Evolutionary conservation across 495 filamentous ascomycete genomes (phyloP), one percentile per base, ranked within the genome.

Genomic region (Talaromyces proteolyticus): DNA sequence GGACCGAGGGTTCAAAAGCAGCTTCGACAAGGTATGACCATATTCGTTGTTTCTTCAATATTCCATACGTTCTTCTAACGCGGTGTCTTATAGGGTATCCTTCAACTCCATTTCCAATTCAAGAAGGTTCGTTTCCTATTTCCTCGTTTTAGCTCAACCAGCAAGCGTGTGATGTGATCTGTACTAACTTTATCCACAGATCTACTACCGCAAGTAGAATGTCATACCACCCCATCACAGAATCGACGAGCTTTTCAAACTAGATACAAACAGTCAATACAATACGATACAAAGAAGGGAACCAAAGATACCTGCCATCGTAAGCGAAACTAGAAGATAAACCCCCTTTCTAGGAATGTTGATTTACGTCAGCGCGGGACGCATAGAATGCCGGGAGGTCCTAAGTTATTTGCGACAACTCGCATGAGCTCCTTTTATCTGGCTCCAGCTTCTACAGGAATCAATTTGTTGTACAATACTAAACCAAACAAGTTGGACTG

Each of bases 31-130:
- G 84, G 89, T 92, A 79, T 57, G 81, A 70, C 36, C 50, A 26
- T 23, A 6, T 5, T 24, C 7, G 4, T 6, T 19, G 25, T 42
- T 22, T 23, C 21, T 10, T 8, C 29, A 22, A 22, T 40, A 4
- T 21, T 29, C 14, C 29, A 8, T 8, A 46, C 5, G 36, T n/a
- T n/a, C 53, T 55, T 29, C 42, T 49, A n/a, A 43, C 44, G 41
- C 42, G 43, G 26, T 44, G n/a, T 50, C 25, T 51, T 49, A 51
- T 51, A 94, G 88, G 94, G 93, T 26, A 95, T 99, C 60, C 76
- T 99, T 24, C 91, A 96, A 73, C 75, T 99, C 26, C 93, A 97
- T 66, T 98, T 99, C 66, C 90, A 96, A 64, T 95, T 97, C 75
- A 97, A 97, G 66, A 91, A 84, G 65, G 81, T 84, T 60, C 42